Conservation (phyloP, 1,139 yeast genomes). For the Hemisphaericaspora subhashii region DNA sequence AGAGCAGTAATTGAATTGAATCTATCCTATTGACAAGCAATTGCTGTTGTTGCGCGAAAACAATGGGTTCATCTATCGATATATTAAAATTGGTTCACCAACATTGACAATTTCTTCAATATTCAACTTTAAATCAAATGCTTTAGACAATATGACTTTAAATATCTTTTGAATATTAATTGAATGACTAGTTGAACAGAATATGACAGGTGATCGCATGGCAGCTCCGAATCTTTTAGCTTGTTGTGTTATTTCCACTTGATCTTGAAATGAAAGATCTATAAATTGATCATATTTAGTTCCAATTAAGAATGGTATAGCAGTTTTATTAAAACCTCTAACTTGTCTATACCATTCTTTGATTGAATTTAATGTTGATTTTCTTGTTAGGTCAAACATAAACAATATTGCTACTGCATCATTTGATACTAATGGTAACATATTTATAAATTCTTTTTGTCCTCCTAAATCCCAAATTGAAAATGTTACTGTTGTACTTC, state of each 20-base stretch:
- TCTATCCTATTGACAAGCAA: no score
- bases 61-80: no score
- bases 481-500: constrained; percentile 87
- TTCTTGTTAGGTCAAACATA: constrained; percentile 89
- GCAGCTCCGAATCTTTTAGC: constrained; percentile 88
- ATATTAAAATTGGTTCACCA: constrained; percentile 88
- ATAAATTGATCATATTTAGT: constrained; percentile 91
- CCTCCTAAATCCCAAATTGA: constrained; percentile 98
- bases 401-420: constrained; percentile 93
- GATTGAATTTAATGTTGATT: constrained; percentile 79
- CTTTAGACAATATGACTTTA: constrained; percentile 87
- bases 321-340: constrained; percentile 85
- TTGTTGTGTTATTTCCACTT: constrained; percentile 79
- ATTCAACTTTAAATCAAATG: constrained; percentile 82
- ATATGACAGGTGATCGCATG: constrained; percentile 87
- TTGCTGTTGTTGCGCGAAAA: no score
- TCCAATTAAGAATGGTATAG: constrained; percentile 90
- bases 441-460: constrained; percentile 90
- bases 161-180: constrained; percentile 94
- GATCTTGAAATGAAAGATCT: constrained; percentile 77
- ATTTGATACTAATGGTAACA: constrained; percentile 91
- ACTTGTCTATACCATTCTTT: constrained; percentile 97
- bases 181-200: constrained; percentile 90
- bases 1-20: neutral
- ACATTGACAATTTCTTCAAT: constrained; percentile 79